Base-by-base conservation (phyloP, 2,329 filamentous ascomycete species). In the Remersonia thermophila region DNA sequence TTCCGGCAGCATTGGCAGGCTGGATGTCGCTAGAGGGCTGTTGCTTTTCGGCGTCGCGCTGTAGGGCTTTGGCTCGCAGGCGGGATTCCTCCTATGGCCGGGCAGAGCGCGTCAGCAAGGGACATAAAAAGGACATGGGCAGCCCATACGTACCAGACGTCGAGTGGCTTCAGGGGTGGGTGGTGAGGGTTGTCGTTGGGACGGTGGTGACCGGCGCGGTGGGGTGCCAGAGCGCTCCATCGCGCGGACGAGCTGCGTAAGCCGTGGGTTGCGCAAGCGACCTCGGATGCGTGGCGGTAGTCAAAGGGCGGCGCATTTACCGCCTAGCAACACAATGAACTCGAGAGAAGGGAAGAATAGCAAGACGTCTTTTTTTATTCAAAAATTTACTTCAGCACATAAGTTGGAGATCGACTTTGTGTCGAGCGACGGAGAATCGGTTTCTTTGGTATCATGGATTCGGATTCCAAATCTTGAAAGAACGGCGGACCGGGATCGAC, bases 61-160 rank as follows among this genome's bases (percentile, higher is more conserved):
- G 80, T 13, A 87, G 66, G 2, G 86, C 87, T 68, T 95, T 96
- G 37, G 91, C 84, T 60, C 78, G 83, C 20, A 95, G 71, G 14
- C 89, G 76, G 49, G 79, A 87, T 56, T 89, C 77, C 73, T 95
- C 89, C 83, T 91, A 40, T 9, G 15, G 10, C 3, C 20, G 11
- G 13, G 14, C 23, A 12, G 18, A 33, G 17, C n/a, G n/a, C n/a
- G n/a, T n/a, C n/a, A n/a, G n/a, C n/a, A n/a, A 2, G 7, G 14
- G 35, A n/a, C 27, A 14, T 23, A 20, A 10, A 6, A 17, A 6
- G 4, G 15, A 9, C 4, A n/a, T 4, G 10, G 14, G 33, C 9
- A 4, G 2, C 5, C 9, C 20, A 23, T 4, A 51, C 68, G 51
- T 51, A 75, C 72, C 39, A 75, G 73, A 47, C 69, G 63, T 42